These are phyloP conservation scores for Phytophthora hibernalis DNA, from an alignment of 352 stramenopile species.

Conservation along the genomic window DNA sequence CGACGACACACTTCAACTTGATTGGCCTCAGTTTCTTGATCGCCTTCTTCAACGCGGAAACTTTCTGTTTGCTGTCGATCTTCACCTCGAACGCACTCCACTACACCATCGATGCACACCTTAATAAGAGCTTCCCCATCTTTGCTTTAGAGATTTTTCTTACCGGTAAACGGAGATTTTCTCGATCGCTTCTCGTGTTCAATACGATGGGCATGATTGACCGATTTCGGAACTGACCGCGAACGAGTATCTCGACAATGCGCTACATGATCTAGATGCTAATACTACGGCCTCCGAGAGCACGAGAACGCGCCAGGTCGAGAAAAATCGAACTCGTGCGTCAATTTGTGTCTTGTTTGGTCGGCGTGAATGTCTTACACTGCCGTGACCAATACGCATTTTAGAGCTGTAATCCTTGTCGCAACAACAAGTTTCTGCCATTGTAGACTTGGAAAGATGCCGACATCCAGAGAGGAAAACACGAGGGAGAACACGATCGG, in stretches of 20 bases:
- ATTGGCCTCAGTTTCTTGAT: too few species aligned
- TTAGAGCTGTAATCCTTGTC: too few species aligned
- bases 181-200: conserved; percentile 86
- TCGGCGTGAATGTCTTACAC: conserved; percentile 76
- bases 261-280: conserved; percentile 62
- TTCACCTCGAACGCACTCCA: too few species aligned
- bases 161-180: too few species aligned
- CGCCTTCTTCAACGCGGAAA: too few species aligned
- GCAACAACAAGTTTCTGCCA: too few species aligned
- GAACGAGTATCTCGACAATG: conserved; percentile 83
- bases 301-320: conserved; percentile 52
- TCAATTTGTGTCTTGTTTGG: conserved; percentile 79
- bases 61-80: too few species aligned
- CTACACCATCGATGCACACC: too few species aligned
- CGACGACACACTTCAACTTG: too few species aligned
- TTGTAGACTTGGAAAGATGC: too few species aligned
- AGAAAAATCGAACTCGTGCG: conserved; percentile 73
- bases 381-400: conserved; percentile 72
- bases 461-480: conserved; percentile 56
- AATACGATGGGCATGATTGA: conserved; percentile 92
- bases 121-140: too few species aligned
- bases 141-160: too few species aligned
- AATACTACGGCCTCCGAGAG: conserved; percentile 37
- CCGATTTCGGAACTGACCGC: conserved; percentile 83
- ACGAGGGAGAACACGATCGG: conserved; percentile 57